Percentiles rank a stretch among this genome's conserved stretches.
Evolutionary conservation across 2,329 filamentous ascomycete genomes (phyloP).

Genomic region (Xylaria arbuscula): DNA sequence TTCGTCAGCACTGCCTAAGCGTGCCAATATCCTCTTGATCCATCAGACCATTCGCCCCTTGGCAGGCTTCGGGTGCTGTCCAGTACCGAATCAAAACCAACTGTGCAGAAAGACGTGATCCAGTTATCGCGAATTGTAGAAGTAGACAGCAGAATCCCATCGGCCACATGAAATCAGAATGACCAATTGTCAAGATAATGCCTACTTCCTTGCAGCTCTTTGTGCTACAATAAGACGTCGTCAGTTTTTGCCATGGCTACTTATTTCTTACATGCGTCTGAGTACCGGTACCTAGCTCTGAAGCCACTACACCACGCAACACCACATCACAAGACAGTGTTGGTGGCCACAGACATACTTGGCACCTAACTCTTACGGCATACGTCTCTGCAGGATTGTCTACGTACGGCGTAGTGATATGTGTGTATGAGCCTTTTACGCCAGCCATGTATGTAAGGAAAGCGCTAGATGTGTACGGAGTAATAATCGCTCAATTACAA

Average conservation of each 20-base stretch:
- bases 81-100: background rate
- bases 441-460: background rate
- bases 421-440: background rate
- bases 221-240: background rate
- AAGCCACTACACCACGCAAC: background rate
- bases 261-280: conserved; percentile 4
- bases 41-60: conserved; percentile 33
- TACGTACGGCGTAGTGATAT: background rate
- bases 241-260: background rate
- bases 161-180: background rate
- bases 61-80: conserved; percentile 24
- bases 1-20: conserved; percentile 27
- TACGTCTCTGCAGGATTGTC: background rate
- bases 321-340: background rate
- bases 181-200: background rate
- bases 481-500: background rate
- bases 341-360: conserved; percentile 10
- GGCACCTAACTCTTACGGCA: conserved; percentile 13
- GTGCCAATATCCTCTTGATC: conserved; percentile 13
- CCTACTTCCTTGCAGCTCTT: background rate
- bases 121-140: no score
- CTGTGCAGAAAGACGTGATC: background rate
- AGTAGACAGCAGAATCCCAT: background rate
- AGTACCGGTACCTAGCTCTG: background rate
- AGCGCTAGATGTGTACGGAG: background rate